These are phyloP conservation scores for Tolypocladium cylindrosporum DNA, from an alignment of 2,329 filamentous ascomycete genomes.

Conservation along the genomic window DNA sequence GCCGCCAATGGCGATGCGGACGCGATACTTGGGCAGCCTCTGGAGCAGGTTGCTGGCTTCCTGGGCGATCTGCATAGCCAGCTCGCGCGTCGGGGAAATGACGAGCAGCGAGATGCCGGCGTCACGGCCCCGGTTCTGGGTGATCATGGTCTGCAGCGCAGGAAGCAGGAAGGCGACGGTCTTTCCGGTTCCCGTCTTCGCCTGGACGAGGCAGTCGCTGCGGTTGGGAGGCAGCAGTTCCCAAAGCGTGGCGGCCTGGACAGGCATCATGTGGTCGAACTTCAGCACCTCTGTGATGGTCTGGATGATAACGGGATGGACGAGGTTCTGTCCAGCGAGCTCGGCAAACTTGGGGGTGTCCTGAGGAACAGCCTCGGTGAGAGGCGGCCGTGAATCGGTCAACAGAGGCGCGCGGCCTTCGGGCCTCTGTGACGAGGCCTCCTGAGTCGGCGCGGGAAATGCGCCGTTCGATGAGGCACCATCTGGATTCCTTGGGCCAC, in stretches of 20 bases:
- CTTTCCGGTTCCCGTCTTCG: slow-evolving; percentile 82
- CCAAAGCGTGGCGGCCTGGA: slow-evolving; percentile 41
- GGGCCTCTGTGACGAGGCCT: neutral
- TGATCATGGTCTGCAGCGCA: slow-evolving; percentile 68
- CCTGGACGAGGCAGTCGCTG: slow-evolving; percentile 59
- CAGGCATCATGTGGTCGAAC: slow-evolving; percentile 44
- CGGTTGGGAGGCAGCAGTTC: slow-evolving; percentile 34
- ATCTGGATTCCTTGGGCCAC: neutral
- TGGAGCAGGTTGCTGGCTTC: slow-evolving; percentile 65
- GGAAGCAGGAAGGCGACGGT: slow-evolving; percentile 76
- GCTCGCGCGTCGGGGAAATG: slow-evolving; percentile 60
- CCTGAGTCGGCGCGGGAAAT: neutral
- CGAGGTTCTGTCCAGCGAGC: slow-evolving; percentile 27
- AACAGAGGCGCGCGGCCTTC: no score
- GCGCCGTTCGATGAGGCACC: neutral
- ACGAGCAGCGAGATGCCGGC: slow-evolving; percentile 49
- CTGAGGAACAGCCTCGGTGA: slow-evolving; percentile 22
- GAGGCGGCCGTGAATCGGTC: slow-evolving; percentile 1
- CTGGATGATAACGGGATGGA: slow-evolving; percentile 36
- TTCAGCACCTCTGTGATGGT: slow-evolving; percentile 38
- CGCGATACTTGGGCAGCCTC: slow-evolving; percentile 62
- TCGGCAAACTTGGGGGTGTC: slow-evolving; percentile 38
- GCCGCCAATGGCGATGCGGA: slow-evolving; percentile 72
- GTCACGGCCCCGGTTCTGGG: slow-evolving; percentile 19
- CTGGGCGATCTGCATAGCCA: slow-evolving; percentile 59